phyloP scores from a whole-genome alignment of 495 filamentous ascomycete species.

The Aspergillus biplanus region DNA sequence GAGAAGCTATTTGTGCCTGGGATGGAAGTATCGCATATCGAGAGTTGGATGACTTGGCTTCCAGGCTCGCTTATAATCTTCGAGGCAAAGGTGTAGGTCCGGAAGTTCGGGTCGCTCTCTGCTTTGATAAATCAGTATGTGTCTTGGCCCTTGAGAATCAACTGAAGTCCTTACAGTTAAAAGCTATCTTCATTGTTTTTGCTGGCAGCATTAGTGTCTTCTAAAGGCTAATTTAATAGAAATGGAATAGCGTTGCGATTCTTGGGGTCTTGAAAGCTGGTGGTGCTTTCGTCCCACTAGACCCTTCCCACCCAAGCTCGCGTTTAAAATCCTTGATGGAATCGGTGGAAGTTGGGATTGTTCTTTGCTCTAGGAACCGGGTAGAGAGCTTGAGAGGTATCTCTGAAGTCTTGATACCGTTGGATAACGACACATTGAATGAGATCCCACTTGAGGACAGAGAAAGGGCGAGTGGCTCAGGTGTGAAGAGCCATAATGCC shows the following conservation, averaged over 20 bases:
- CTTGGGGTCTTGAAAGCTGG: constrained; percentile 63
- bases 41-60: constrained; percentile 53
- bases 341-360: constrained; percentile 45
- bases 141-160: neutral
- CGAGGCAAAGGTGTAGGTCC: constrained; percentile 51
- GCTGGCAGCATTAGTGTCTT: neutral
- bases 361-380: constrained; percentile 56
- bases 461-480: constrained; percentile 23
- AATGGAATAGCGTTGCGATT: constrained; percentile 60
- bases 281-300: constrained; percentile 61
- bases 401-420: constrained; percentile 37
- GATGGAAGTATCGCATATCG: constrained; percentile 62
- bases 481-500: constrained; percentile 40
- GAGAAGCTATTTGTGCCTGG: constrained; percentile 57
- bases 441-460: constrained; percentile 26
- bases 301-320: constrained; percentile 57
- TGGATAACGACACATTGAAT: constrained; percentile 39
- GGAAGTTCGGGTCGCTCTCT: constrained; percentile 54
- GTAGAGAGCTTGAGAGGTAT: constrained; percentile 32
- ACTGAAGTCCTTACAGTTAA: neutral
- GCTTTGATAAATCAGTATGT: constrained; percentile 62
- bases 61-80: constrained; percentile 50
- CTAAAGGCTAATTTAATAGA: constrained; percentile 30
- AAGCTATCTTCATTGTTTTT: neutral
- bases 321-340: constrained; percentile 51